Conservation (phyloP, 1,139 yeast species). For the Blastobotrys malaysiensis region DNA sequence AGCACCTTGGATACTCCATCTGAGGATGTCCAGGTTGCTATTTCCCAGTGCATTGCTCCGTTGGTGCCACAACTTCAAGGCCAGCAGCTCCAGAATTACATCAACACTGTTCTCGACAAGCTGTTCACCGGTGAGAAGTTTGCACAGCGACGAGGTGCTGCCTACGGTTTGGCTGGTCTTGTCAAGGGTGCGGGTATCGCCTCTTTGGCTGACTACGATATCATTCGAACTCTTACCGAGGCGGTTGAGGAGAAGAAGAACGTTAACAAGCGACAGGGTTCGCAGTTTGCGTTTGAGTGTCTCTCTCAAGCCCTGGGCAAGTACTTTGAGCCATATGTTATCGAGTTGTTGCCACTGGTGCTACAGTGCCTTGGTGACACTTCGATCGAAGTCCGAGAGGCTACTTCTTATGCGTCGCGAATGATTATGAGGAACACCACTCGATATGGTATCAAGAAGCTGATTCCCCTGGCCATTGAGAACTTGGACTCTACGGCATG, state of each 20-base stretch:
- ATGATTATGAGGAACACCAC: constrained; percentile 89
- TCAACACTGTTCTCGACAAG: constrained; percentile 54
- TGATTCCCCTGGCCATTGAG: constrained; percentile 84
- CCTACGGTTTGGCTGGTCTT: constrained; percentile 91
- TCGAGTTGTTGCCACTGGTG: constrained; percentile 78
- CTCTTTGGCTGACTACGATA: constrained; percentile 66
- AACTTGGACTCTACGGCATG: constrained; percentile 87
- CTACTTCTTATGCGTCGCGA: constrained; percentile 83
- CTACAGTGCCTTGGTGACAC: constrained; percentile 81
- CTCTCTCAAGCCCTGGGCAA: constrained; percentile 70
- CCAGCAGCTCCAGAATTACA: constrained; percentile 44
- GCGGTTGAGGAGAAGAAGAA: constrained; percentile 87
- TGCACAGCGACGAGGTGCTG: constrained; percentile 81
- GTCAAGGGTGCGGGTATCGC: constrained; percentile 86
- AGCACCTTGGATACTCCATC: constrained; percentile 81
- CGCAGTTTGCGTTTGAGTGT: constrained; percentile 80
- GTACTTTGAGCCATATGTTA: constrained; percentile 87
- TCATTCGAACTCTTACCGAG: constrained; percentile 69
- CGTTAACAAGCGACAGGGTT: constrained; percentile 75
- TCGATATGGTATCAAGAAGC: constrained; percentile 82
- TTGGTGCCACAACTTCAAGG: constrained; percentile 55
- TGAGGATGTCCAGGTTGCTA: constrained; percentile 82
- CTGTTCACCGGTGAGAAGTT: constrained; percentile 49
- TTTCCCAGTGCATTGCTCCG: constrained; percentile 80
- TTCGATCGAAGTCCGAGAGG: constrained; percentile 77